phyloP scores from a whole-genome alignment of 768 basidiomycete species.

The Pleurotus ostreatus region DNA sequence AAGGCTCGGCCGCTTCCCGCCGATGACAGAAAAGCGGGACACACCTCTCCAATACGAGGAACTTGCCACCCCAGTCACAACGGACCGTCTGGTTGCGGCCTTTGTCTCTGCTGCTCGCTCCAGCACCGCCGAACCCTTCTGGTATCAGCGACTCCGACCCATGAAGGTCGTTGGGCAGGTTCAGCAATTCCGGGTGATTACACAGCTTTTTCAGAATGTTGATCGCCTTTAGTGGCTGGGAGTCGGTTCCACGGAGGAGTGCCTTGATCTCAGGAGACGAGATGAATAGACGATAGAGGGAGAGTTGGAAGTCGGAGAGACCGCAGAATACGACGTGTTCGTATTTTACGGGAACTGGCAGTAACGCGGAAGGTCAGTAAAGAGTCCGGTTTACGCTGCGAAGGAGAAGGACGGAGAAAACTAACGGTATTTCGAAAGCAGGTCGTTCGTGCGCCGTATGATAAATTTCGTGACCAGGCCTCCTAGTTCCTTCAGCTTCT shows the following conservation, averaged over 20 bases:
- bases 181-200: slow-evolving; percentile 89
- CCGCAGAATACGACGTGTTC: slow-evolving; percentile 96
- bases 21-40: slow-evolving; percentile 10
- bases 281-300: slow-evolving; percentile 87
- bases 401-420: slow-evolving; percentile 14
- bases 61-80: slow-evolving; percentile 88
- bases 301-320: slow-evolving; percentile 76
- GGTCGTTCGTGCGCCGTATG: slow-evolving; percentile 89
- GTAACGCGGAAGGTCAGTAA: slow-evolving; percentile 9
- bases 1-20: neutral
- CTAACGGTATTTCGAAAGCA: slow-evolving; percentile 91
- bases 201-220: slow-evolving; percentile 93
- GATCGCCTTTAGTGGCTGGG: slow-evolving; percentile 95
- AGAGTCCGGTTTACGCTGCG: neutral
- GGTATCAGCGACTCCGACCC: slow-evolving; percentile 83
- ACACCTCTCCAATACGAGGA: slow-evolving; percentile 87
- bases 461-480: slow-evolving; percentile 89
- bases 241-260: slow-evolving; percentile 78
- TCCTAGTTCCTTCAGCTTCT: slow-evolving; percentile 88
- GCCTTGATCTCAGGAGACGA: slow-evolving; percentile 91
- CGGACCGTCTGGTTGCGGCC: slow-evolving; percentile 52
- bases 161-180: slow-evolving; percentile 77
- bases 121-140: slow-evolving; percentile 69
- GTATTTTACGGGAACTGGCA: slow-evolving; percentile 93
- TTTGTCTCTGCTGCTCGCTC: slow-evolving; percentile 34